Percentiles rank a stretch among this genome's conserved stretches.
These are phyloP conservation scores for Solanum medicagineum DNA, from an alignment of 257 asterid genomes.

Conservation along the genomic window DNA sequence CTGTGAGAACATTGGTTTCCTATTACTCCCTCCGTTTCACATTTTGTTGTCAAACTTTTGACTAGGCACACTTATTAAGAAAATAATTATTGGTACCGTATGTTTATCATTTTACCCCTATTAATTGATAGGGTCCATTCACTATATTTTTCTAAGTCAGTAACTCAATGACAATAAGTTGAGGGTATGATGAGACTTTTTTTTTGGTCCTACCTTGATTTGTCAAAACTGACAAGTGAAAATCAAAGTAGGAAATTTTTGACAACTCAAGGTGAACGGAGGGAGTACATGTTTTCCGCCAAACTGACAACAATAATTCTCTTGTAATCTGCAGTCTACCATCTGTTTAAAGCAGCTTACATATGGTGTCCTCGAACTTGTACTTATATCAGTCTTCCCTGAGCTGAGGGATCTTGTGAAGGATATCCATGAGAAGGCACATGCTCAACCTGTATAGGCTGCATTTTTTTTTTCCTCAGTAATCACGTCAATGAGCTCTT, in stretches of 20 bases:
- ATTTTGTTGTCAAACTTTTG: too few relatives aligned
- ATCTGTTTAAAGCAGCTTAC: slow-evolving; percentile 94
- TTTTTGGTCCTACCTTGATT: too few relatives aligned
- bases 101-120: too few relatives aligned
- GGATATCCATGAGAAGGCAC: slow-evolving; percentile 62
- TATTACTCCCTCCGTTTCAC: background rate
- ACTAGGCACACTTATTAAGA: too few relatives aligned
- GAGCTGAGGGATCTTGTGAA: slow-evolving; percentile 59
- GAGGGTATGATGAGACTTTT: too few relatives aligned
- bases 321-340: slow-evolving; percentile 52
- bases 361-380: slow-evolving; percentile 79
- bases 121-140: too few relatives aligned
- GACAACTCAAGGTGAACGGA: too few relatives aligned
- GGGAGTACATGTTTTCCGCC: background rate
- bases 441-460: slow-evolving; percentile 19
- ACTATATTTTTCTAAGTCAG: too few relatives aligned
- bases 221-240: too few relatives aligned
- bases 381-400: slow-evolving; percentile 66
- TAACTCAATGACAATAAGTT: too few relatives aligned
- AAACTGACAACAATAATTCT: background rate
- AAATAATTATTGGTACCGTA: too few relatives aligned
- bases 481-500: background rate
- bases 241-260: too few relatives aligned
- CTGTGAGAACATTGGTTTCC: background rate
- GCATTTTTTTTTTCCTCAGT: background rate